Evolutionary conservation across 2,329 filamentous ascomycete genomes (phyloP), one percentile per base, ranked within the genome.

Genomic region (Sporothrix sp.): DNA sequence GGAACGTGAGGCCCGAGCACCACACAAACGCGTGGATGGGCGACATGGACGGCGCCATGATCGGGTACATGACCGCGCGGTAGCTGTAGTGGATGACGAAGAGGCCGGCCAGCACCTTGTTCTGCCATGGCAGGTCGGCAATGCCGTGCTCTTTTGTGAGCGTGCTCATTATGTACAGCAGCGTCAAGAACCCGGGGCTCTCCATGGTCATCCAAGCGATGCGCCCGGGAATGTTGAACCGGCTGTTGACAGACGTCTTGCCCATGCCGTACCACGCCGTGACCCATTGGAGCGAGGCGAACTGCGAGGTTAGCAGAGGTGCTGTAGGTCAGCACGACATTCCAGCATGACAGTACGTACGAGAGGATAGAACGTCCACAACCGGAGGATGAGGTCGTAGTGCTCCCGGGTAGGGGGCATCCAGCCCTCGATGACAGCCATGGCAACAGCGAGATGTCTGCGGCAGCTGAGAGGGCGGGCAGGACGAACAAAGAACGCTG

Each of bases 131-230:
- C 35, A 91, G 68, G 54, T 76, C 68, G 2, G 67, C 64, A 53
- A 85, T 71, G 21, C 75, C 77, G 48, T 78, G 66, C 59, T 78
- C 67, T 2, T 65, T 59, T 1, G 86, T 81, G 21, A 95, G 72
- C 14, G 76, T 80, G 58, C 69, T 74, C 75, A 95, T 84, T 58
- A 84, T 80, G 69, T 95, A 96, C 50, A 93, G 66, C 52, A 96
- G 69, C 11, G 82, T 85, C 30, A 88, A 61, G 61, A 89, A 83
- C 14, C 87, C 88, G 0, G 86, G 82, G 13, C 78, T 71, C 66
- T 98, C 93, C 88, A 96, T 96, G 2, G 82, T 78, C 51, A 85
- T 75, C 93, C 93, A 98, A 52, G 81, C 89, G 56, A 87, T 71
- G 59, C 86, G 87, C 54, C 93, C 93, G 2, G 90, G 87, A n/a